Percentiles rank a stretch among this genome's conserved stretches.
Conservation (phyloP, 1,139 yeast species). For the Geotrichum macrosporum region DNA sequence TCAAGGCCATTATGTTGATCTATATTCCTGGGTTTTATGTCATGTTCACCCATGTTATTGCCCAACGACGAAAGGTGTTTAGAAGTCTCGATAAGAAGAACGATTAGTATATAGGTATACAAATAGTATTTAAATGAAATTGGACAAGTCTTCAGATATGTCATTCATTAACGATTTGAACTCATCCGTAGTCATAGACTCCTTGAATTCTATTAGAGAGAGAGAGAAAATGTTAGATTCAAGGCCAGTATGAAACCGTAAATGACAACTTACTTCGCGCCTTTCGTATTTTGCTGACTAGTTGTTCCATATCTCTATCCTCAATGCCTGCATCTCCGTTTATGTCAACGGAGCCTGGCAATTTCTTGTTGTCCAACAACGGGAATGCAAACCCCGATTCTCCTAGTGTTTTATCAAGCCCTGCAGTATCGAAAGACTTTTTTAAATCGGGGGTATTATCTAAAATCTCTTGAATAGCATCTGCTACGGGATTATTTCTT, state of each 20-base stretch:
- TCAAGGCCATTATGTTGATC: slow-evolving; percentile 55
- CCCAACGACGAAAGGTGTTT: slow-evolving; percentile 53
- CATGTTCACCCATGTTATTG: slow-evolving; percentile 82
- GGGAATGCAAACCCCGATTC: slow-evolving; percentile 17
- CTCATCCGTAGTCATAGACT: slow-evolving; percentile 28
- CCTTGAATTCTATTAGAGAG: slow-evolving; percentile 15
- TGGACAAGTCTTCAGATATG: slow-evolving; percentile 24
- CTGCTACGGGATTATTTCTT: slow-evolving; percentile 17
- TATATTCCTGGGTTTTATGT: slow-evolving; percentile 86
- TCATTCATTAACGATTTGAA: slow-evolving; percentile 31
- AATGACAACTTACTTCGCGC: slow-evolving; percentile 28
- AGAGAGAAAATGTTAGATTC: background rate
- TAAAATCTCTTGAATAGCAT: slow-evolving; percentile 15
- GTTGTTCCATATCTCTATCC: slow-evolving; percentile 29
- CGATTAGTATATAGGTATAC: background rate
- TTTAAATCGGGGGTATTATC: slow-evolving; percentile 9
- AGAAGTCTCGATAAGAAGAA: slow-evolving; percentile 31
- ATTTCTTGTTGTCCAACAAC: slow-evolving; percentile 18
- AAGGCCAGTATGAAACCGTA: slow-evolving; percentile 10
- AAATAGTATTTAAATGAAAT: slow-evolving; percentile 8
- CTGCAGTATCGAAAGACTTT: slow-evolving; percentile 9
- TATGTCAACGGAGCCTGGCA: slow-evolving; percentile 15
- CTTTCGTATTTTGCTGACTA: slow-evolving; percentile 28
- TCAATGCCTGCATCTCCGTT: slow-evolving; percentile 23
- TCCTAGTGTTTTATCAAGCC: slow-evolving; percentile 11